Evolutionary conservation across 75 land plant species (phyloP).

Genomic region (Ceratopteris richardii): DNA sequence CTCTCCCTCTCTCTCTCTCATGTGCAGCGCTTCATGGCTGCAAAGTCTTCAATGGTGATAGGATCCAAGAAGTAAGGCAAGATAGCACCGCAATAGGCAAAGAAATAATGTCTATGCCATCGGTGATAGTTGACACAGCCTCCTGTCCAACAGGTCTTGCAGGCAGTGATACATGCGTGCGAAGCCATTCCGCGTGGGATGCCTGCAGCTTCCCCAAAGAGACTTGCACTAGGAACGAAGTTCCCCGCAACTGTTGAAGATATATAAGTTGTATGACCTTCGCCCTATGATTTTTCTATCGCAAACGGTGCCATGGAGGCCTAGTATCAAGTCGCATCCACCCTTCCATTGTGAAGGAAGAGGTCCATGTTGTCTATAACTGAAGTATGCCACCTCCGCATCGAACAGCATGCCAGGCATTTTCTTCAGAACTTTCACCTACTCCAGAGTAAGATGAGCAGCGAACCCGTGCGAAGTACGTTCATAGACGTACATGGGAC

Average conservation of each 20-base stretch:
- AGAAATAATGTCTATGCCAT: constrained; percentile 35
- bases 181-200: constrained; percentile 33
- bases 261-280: constrained; percentile 33
- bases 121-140: constrained; percentile 24
- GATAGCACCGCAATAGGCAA: constrained; percentile 21
- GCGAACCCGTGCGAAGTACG: too few species aligned
- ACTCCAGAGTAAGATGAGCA: too few species aligned
- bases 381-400: constrained; percentile 46
- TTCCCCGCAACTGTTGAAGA: constrained; percentile 29
- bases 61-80: constrained; percentile 27
- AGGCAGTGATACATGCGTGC: constrained; percentile 24
- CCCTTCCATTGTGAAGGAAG: constrained; percentile 76
- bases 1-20: too few species aligned
- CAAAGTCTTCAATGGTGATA: constrained; percentile 31
- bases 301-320: constrained; percentile 36
- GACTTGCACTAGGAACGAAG: constrained; percentile 17
- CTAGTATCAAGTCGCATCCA: constrained; percentile 40
- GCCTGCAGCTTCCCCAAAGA: constrained; percentile 30
- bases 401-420: constrained; percentile 53
- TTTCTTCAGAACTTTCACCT: too few species aligned
- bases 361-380: constrained; percentile 85
- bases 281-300: too few species aligned
- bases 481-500: too few species aligned
- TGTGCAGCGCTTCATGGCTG: constrained; percentile 33
- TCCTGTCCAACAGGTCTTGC: constrained; percentile 33